phyloP scores from a whole-genome alignment of 768 basidiomycete species.

The Termitomyces sp. region DNA sequence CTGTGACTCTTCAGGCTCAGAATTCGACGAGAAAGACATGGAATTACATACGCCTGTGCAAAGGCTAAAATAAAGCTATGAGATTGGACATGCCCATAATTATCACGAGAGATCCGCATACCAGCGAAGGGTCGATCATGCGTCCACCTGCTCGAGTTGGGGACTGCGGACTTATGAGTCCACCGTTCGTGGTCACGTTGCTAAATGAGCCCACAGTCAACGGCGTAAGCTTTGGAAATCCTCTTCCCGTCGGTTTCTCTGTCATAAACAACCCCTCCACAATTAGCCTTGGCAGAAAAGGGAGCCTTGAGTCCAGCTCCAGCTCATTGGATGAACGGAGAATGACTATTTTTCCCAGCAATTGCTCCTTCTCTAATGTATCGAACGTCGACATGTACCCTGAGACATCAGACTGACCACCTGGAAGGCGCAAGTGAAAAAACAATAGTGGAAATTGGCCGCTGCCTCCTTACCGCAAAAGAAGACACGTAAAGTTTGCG shows the following conservation, averaged over 20 bases:
- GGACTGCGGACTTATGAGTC: constrained; percentile 64
- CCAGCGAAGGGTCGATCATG: constrained; percentile 60
- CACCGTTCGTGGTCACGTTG: constrained; percentile 46
- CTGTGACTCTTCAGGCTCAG: constrained; percentile 29
- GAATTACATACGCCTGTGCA: constrained; percentile 64
- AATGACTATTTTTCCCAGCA: constrained; percentile 61
- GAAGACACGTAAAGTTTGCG: constrained; percentile 70
- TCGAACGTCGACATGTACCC: constrained; percentile 53
- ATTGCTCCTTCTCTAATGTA: constrained; percentile 51
- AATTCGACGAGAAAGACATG: not conserved
- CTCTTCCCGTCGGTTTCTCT: constrained; percentile 27
- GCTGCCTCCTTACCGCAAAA: constrained; percentile 49
- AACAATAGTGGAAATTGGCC: not conserved
- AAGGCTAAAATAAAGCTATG: constrained; percentile 38
- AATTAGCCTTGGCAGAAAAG: constrained; percentile 46
- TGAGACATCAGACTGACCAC: constrained; percentile 41
- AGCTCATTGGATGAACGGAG: constrained; percentile 43
- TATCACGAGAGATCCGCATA: constrained; percentile 22
- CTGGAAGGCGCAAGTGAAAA: constrained; percentile 24
- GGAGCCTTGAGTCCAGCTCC: constrained; percentile 37
- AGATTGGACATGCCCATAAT: not conserved
- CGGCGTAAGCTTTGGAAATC: constrained; percentile 38
- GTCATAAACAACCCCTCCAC: constrained; percentile 46
- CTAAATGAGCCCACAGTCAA: constrained; percentile 38
- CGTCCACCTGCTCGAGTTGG: constrained; percentile 39